Evolutionary conservation across 495 filamentous ascomycete genomes (phyloP).

Genomic region (Ramalina peruviana): DNA sequence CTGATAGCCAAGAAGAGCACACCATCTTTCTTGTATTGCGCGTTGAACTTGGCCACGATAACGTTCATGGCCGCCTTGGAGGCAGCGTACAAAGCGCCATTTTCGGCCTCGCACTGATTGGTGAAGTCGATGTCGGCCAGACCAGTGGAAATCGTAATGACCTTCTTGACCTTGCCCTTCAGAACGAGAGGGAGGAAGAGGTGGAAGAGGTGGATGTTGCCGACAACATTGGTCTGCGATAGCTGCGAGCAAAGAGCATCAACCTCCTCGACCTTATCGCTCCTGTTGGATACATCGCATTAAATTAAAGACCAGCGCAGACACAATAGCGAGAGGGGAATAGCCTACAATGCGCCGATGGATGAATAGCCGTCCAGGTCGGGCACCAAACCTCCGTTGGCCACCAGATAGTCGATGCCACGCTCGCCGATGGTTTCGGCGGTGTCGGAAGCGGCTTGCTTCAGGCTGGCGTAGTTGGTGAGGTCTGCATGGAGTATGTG

Average conservation of each 20-base stretch:
- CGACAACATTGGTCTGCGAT: slow-evolving; percentile 26
- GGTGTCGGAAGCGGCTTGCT: too few relatives aligned
- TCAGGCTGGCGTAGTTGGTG: too few relatives aligned
- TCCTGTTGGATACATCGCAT: too few relatives aligned
- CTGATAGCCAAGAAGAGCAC: slow-evolving; percentile 35
- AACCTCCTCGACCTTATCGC: slow-evolving; percentile 17
- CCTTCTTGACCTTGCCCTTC: slow-evolving; percentile 37
- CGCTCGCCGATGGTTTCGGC: too few relatives aligned
- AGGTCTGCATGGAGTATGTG: too few relatives aligned
- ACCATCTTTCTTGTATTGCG: slow-evolving; percentile 35
- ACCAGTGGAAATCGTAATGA: slow-evolving; percentile 38
- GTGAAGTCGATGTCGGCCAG: slow-evolving; percentile 32
- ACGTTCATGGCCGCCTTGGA: slow-evolving; percentile 34
- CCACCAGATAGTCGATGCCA: too few relatives aligned
- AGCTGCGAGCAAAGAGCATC: not conserved
- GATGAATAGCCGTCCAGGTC: too few relatives aligned
- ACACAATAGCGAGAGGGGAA: too few relatives aligned
- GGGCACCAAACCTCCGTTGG: too few relatives aligned
- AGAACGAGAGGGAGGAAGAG: slow-evolving; percentile 38
- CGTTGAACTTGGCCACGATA: slow-evolving; percentile 33
- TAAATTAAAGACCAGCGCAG: too few relatives aligned
- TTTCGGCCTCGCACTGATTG: slow-evolving; percentile 18
- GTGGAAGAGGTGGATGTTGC: slow-evolving; percentile 37
- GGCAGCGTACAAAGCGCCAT: slow-evolving; percentile 20
- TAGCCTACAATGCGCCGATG: too few relatives aligned